phyloP scores from a whole-genome alignment of 306 rosid species.

The Dalbergia cultrata region DNA sequence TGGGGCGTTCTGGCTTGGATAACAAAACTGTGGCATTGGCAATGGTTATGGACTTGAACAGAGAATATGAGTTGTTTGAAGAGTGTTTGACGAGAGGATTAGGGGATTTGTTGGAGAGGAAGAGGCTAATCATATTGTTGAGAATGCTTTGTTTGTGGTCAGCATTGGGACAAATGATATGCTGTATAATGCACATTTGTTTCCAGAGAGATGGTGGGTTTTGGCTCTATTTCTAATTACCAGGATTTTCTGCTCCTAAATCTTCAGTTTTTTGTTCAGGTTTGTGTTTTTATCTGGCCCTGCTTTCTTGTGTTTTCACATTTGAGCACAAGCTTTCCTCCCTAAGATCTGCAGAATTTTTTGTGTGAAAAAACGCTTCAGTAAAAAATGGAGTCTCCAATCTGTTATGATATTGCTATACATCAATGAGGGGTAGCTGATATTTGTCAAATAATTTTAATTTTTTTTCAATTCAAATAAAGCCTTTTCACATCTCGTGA shows the following conservation, averaged over 20 bases:
- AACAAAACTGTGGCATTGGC: neutral
- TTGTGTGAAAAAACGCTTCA: too few species aligned
- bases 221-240: slow-evolving; percentile 35
- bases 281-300: slow-evolving; percentile 4
- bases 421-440: too few species aligned
- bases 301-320: too few species aligned
- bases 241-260: slow-evolving; percentile 48
- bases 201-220: neutral
- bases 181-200: slow-evolving; percentile 42
- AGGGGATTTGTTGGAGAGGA: slow-evolving; percentile 42
- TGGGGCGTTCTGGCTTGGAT: slow-evolving; percentile 56
- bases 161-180: slow-evolving; percentile 62
- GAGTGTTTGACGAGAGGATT: slow-evolving; percentile 45
- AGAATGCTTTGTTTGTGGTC: slow-evolving; percentile 53
- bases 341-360: too few species aligned
- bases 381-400: too few species aligned
- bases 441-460: too few species aligned
- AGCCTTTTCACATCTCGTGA: too few species aligned
- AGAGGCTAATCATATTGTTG: slow-evolving; percentile 25
- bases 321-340: too few species aligned
- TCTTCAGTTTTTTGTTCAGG: slow-evolving; percentile 52
- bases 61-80: slow-evolving; percentile 51
- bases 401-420: too few species aligned
- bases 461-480: too few species aligned
- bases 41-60: slow-evolving; percentile 6